A percentile compares a stretch with the other conserved stretches of the same genome.
These are phyloP conservation scores for Pichia insulana DNA, from an alignment of 805 yeast genomes.

Conservation along the genomic window DNA sequence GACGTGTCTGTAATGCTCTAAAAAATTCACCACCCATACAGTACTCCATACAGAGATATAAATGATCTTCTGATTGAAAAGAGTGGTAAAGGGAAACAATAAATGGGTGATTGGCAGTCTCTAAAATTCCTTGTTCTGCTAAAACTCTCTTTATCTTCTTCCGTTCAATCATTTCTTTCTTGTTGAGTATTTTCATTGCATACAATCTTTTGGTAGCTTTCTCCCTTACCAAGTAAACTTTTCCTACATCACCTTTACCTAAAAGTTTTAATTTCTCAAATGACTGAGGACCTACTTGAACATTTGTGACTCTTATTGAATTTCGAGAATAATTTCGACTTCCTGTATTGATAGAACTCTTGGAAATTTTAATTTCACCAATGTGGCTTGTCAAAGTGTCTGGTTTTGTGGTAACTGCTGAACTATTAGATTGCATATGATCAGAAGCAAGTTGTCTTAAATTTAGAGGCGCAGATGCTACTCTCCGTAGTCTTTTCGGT, in stretches of 20 bases:
- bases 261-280: conserved; percentile 84
- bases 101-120: conserved; percentile 94
- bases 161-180: conserved; percentile 89
- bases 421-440: background rate
- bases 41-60: conserved; percentile 95
- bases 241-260: conserved; percentile 98
- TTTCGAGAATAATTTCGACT: conserved; percentile 60
- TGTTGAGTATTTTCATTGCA: conserved; percentile 88
- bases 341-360: conserved; percentile 36
- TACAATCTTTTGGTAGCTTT: conserved; percentile 63
- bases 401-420: background rate
- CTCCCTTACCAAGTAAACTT: conserved; percentile 86
- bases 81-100: conserved; percentile 94
- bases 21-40: conserved; percentile 99
- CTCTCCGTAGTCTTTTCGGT: conserved; percentile 50
- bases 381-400: conserved; percentile 24
- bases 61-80: conserved; percentile 85
- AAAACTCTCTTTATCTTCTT: conserved; percentile 90
- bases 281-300: conserved; percentile 76
- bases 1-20: conserved; percentile 87
- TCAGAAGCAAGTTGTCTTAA: conserved; percentile 29
- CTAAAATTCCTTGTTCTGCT: conserved; percentile 94
- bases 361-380: conserved; percentile 27
- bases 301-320: conserved; percentile 64
- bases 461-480: conserved; percentile 78